A percentile compares a stretch with the other conserved stretches of the same genome.
phyloP scores from a whole-genome alignment of 257 asterid species.

The Voacanga thouarsii region DNA sequence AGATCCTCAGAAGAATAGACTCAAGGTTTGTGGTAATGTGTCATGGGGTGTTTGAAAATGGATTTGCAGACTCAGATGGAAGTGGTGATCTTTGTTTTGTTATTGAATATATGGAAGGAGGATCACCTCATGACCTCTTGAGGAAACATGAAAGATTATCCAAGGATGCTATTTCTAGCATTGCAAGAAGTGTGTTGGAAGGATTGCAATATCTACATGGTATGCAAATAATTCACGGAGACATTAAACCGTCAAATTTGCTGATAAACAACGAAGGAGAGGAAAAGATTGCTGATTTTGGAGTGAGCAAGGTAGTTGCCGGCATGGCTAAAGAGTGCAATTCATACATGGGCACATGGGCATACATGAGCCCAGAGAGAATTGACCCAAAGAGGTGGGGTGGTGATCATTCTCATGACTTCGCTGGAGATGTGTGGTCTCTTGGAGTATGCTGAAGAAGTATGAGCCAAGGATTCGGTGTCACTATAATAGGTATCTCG shows the following conservation, averaged over 20 bases:
- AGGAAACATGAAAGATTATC: conserved; percentile 20
- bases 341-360: conserved; percentile 37
- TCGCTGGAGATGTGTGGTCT: conserved; percentile 52
- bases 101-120: conserved; percentile 50
- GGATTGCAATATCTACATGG: conserved; percentile 42
- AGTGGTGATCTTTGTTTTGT: conserved; percentile 28
- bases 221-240: conserved; percentile 39
- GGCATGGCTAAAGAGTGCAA: background rate
- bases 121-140: conserved; percentile 34
- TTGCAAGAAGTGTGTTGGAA: conserved; percentile 35
- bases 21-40: conserved; percentile 35
- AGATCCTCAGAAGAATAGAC: conserved; percentile 30
- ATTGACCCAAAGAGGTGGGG: conserved; percentile 44
- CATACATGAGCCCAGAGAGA: conserved; percentile 59
- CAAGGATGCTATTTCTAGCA: conserved; percentile 27
- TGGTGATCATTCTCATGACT: conserved; percentile 28
- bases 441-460: too few species aligned
- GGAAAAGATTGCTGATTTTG: conserved; percentile 53
- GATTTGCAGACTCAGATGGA: conserved; percentile 21
- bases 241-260: conserved; percentile 53
- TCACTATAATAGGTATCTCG: too few species aligned
- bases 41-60: conserved; percentile 32
- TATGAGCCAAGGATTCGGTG: too few species aligned
- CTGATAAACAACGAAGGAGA: conserved; percentile 31
- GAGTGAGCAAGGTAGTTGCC: conserved; percentile 21